These are phyloP conservation scores for Pseudocercospora cruenta DNA, from an alignment of 2,329 filamentous ascomycete genomes.

Conservation along the genomic window DNA sequence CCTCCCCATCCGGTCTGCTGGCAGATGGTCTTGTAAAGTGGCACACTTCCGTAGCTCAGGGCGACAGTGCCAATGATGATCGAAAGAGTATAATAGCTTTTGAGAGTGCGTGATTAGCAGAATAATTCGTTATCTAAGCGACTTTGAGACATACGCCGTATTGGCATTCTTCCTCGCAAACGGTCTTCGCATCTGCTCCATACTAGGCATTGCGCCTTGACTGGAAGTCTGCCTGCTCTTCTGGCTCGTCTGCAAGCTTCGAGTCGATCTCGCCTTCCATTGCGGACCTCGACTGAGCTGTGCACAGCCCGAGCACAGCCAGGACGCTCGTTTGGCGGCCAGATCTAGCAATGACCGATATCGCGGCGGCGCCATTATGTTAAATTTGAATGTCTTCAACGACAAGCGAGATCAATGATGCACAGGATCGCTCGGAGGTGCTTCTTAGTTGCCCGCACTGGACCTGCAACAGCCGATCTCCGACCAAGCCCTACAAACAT, in stretches of 20 bases:
- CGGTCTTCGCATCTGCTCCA: constrained; percentile 66
- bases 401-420: neutral
- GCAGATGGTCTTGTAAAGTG: constrained; percentile 89
- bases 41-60: constrained; percentile 80
- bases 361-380: constrained; percentile 36
- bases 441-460: neutral
- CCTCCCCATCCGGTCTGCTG: constrained; percentile 89
- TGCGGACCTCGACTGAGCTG: constrained; percentile 12
- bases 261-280: constrained; percentile 35
- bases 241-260: constrained; percentile 33
- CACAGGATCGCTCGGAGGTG: neutral
- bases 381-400: neutral
- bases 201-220: constrained; percentile 51
- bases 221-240: constrained; percentile 25
- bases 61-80: constrained; percentile 79
- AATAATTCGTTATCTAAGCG: constrained; percentile 21
- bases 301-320: constrained; percentile 30
- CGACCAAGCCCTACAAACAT: neutral
- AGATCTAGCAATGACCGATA: constrained; percentile 36
- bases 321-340: constrained; percentile 26
- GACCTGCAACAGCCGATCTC: neutral
- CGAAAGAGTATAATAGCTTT: constrained; percentile 73
- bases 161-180: constrained; percentile 71
- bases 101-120: constrained; percentile 17
- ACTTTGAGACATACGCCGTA: constrained; percentile 55